phyloP scores from a whole-genome alignment of 257 asterid species.

The Fraxinus excelsior region DNA sequence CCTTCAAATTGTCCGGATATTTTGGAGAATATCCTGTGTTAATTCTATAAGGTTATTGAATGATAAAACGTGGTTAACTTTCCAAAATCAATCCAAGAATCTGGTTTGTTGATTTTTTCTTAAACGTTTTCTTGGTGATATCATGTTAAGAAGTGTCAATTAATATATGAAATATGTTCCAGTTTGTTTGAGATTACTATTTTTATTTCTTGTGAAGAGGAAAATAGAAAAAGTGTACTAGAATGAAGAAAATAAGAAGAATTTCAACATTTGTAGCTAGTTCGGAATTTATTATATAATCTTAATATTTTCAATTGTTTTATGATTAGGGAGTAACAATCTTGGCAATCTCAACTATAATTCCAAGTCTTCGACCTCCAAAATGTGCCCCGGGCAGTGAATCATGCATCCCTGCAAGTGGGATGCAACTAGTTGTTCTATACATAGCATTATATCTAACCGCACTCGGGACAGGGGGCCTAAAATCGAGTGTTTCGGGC shows the following conservation, averaged over 20 bases:
- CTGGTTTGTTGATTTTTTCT: no score
- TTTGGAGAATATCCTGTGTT: no score
- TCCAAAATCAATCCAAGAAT: no score
- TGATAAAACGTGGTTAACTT: no score
- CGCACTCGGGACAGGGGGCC: slow-evolving; percentile 88
- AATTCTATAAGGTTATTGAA: no score
- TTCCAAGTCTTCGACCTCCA: slow-evolving; percentile 75
- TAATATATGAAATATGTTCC: no score
- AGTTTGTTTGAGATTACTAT: no score
- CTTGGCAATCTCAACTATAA: slow-evolving; percentile 67
- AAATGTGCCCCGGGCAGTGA: slow-evolving; percentile 50
- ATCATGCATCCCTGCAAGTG: slow-evolving; percentile 62
- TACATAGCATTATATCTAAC: slow-evolving; percentile 68
- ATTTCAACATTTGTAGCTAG: not conserved
- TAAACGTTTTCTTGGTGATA: not conserved
- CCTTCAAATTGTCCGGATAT: not conserved
- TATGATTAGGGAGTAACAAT: slow-evolving; percentile 66
- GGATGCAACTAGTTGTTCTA: slow-evolving; percentile 56
- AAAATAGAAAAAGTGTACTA: not conserved
- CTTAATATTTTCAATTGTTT: not conserved
- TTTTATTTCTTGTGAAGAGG: no score
- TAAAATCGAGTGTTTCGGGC: slow-evolving; percentile 88
- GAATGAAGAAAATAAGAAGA: not conserved
- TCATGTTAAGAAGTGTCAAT: no score
- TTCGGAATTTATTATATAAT: not conserved